Conservation (phyloP, 495 filamentous ascomycete species). For the Tuber microsphaerosporum region DNA sequence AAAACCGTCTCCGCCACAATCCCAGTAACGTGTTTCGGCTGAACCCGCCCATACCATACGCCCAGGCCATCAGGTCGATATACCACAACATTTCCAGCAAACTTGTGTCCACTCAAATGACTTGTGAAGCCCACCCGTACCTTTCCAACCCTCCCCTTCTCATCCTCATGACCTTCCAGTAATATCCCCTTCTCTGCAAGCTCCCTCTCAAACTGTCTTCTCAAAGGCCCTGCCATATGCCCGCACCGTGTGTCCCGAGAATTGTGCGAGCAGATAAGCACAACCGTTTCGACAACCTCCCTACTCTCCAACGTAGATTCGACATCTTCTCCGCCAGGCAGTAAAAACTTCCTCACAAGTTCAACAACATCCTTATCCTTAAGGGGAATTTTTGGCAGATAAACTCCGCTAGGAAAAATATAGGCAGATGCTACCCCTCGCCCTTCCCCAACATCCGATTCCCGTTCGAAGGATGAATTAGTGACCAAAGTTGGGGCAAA, state of each 20-base stretch:
- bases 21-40: constrained; percentile 78
- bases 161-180: constrained; percentile 19
- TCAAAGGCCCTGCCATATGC: constrained; percentile 63
- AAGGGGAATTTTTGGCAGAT: constrained; percentile 47
- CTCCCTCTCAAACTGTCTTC: constrained; percentile 57
- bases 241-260: constrained; percentile 75
- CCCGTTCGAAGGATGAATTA: constrained; percentile 12
- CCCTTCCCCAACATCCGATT: constrained; percentile 23
- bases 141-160: constrained; percentile 14
- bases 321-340: constrained; percentile 14
- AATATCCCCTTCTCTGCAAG: constrained; percentile 40
- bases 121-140: constrained; percentile 68
- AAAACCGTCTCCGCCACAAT: constrained; percentile 74
- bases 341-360: constrained; percentile 45
- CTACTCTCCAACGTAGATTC: constrained; percentile 20
- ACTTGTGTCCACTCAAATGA: constrained; percentile 89
- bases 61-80: constrained; percentile 82
- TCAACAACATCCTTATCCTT: constrained; percentile 44
- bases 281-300: constrained; percentile 59
- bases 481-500: constrained; percentile 31
- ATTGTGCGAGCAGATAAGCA: constrained; percentile 80
- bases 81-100: constrained; percentile 85
- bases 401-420: constrained; percentile 46
- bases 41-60: constrained; percentile 88
- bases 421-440: constrained; percentile 41